Evolutionary conservation across 441 rosid genomes (phyloP).

Genomic region (Isatis lusitanica): DNA sequence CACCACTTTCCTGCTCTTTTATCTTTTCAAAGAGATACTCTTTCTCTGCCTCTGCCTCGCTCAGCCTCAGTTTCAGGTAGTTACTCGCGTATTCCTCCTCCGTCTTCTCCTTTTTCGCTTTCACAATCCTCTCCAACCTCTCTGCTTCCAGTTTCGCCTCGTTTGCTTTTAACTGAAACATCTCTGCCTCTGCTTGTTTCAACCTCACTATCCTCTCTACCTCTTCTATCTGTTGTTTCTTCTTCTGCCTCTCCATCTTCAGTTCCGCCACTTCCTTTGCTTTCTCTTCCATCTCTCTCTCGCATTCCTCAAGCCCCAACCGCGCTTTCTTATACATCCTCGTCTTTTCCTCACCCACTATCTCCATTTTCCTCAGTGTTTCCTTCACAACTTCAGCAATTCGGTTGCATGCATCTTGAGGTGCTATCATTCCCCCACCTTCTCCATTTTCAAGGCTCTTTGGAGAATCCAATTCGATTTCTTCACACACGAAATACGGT

Average conservation of each 20-base stretch:
- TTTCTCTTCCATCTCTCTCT: constrained; percentile 87
- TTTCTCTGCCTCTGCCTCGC: constrained; percentile 97
- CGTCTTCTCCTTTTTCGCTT: constrained; percentile 83
- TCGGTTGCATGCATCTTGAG: constrained; percentile 92
- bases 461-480: constrained; percentile 82
- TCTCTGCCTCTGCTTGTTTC: constrained; percentile 94
- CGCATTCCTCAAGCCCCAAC: constrained; percentile 72
- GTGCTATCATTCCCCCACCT: constrained; percentile 77
- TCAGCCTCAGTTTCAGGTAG: constrained; percentile 83
- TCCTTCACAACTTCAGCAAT: constrained; percentile 93
- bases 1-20: constrained; percentile 81
- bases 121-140: constrained; percentile 84
- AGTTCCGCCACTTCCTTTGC: constrained; percentile 81
- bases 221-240: constrained; percentile 84
- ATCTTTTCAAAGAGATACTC: constrained; percentile 90
- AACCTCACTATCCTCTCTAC: constrained; percentile 91
- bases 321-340: constrained; percentile 91
- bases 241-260: constrained; percentile 70
- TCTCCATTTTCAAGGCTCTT: constrained; percentile 79
- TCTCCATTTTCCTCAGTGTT: constrained; percentile 91
- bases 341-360: constrained; percentile 92
- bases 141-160: constrained; percentile 92
- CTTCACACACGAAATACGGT: constrained; percentile 41
- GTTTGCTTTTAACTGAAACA: constrained; percentile 94
- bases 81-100: constrained; percentile 92